These are phyloP conservation scores for Xylaria sp. DNA, from an alignment of 2,329 filamentous ascomycete species.

Conservation along the genomic window DNA sequence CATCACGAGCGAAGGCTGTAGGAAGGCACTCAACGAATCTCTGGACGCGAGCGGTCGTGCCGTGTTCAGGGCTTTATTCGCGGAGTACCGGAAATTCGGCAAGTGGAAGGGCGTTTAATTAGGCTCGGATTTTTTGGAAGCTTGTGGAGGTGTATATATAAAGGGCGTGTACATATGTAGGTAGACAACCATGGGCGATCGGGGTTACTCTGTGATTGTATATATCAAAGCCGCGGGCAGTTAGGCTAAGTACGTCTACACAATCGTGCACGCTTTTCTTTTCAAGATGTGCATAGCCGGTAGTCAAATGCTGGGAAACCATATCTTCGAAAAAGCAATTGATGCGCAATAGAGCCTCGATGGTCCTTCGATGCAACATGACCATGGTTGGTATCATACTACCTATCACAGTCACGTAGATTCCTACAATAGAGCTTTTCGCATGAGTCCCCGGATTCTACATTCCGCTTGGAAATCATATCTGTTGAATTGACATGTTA, in stretches of 20 bases:
- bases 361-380: neutral
- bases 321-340: too few species aligned
- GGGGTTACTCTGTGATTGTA: too few species aligned
- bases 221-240: conserved; percentile 4
- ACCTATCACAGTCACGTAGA: too few species aligned
- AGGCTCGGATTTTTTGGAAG: neutral
- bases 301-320: too few species aligned
- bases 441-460: too few species aligned
- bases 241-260: too few species aligned
- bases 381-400: neutral
- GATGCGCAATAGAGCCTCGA: too few species aligned
- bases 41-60: conserved; percentile 65
- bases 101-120: conserved; percentile 63
- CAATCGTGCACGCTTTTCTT: too few species aligned
- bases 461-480: too few species aligned
- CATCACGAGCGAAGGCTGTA: conserved; percentile 60
- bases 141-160: neutral
- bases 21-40: conserved; percentile 63
- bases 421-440: too few species aligned
- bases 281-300: too few species aligned
- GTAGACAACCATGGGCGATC: neutral
- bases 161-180: neutral
- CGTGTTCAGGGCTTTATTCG: conserved; percentile 63
- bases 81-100: conserved; percentile 65
- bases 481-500: too few species aligned